These are phyloP conservation scores for Aquilaria agallochum DNA, from an alignment of 441 rosid species.

Conservation along the genomic window DNA sequence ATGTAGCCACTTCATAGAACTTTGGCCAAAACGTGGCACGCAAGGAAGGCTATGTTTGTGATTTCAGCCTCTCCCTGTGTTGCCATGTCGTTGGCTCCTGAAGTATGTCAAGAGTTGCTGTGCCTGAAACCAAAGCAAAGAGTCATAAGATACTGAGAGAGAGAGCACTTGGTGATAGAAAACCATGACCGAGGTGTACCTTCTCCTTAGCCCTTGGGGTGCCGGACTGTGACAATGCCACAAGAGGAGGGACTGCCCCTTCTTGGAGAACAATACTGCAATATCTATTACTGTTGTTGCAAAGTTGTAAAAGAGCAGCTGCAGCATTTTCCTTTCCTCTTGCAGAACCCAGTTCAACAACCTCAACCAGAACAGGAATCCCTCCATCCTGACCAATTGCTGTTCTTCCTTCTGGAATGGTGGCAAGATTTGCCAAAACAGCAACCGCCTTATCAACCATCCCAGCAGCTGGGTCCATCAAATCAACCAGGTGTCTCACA, in stretches of 20 bases:
- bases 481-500: conserved; percentile 72
- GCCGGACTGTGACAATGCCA: conserved; percentile 80
- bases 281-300: conserved; percentile 46
- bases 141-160: not conserved
- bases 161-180: not conserved
- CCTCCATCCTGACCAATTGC: conserved; percentile 84
- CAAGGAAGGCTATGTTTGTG: conserved; percentile 9
- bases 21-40: conserved; percentile 22
- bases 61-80: conserved; percentile 59
- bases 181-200: conserved; percentile 26
- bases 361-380: conserved; percentile 80
- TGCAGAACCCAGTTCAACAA: conserved; percentile 85
- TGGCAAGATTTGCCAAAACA: conserved; percentile 88
- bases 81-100: conserved; percentile 77
- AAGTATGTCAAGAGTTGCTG: conserved; percentile 74
- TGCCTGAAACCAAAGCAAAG: conserved; percentile 49
- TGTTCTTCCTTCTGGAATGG: conserved; percentile 62
- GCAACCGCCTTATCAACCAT: conserved; percentile 97
- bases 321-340: conserved; percentile 97
- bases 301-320: conserved; percentile 85
- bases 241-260: conserved; percentile 93
- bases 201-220: conserved; percentile 87
- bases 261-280: conserved; percentile 77
- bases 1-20: conserved; percentile 32
- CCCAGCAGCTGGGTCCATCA: conserved; percentile 92